These are phyloP conservation scores for Cicer pinnatifidum DNA, from an alignment of 306 rosid genomes.

Conservation along the genomic window DNA sequence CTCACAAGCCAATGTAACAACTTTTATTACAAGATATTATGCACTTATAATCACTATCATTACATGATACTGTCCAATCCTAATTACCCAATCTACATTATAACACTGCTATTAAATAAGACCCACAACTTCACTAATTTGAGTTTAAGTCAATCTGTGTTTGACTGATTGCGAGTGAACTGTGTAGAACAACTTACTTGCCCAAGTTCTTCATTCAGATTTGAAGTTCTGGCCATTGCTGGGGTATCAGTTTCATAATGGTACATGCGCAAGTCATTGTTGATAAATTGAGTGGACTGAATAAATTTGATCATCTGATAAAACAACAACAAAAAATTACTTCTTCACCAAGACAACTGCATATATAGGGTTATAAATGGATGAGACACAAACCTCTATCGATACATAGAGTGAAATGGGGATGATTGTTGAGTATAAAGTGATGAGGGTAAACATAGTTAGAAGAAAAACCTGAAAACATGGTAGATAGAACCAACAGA, in stretches of 20 bases:
- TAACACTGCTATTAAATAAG: too few relatives aligned
- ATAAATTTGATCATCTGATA: conserved; percentile 95
- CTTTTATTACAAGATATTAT: neutral
- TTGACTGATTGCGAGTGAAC: too few relatives aligned
- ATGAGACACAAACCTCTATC: conserved; percentile 76
- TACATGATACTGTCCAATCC: too few relatives aligned
- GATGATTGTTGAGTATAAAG: conserved; percentile 88
- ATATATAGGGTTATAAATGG: conserved; percentile 38
- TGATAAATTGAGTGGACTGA: conserved; percentile 89
- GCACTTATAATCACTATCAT: too few relatives aligned
- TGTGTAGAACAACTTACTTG: conserved; percentile 60
- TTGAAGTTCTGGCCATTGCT: conserved; percentile 95
- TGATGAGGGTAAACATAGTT: conserved; percentile 91
- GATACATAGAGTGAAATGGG: conserved; percentile 98
- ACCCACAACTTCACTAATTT: too few relatives aligned
- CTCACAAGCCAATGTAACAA: neutral
- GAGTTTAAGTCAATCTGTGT: too few relatives aligned
- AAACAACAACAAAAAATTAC: conserved; percentile 34
- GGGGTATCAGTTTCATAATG: conserved; percentile 90
- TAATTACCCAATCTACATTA: too few relatives aligned
- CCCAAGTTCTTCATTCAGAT: conserved; percentile 96
- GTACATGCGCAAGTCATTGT: conserved; percentile 89
- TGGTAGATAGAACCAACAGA: conserved; percentile 39
- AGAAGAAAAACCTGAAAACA: conserved; percentile 74
- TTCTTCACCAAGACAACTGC: conserved; percentile 28